Conservation (phyloP, 179 eudicot genomes). For the Sideroxylon spinosum region DNA sequence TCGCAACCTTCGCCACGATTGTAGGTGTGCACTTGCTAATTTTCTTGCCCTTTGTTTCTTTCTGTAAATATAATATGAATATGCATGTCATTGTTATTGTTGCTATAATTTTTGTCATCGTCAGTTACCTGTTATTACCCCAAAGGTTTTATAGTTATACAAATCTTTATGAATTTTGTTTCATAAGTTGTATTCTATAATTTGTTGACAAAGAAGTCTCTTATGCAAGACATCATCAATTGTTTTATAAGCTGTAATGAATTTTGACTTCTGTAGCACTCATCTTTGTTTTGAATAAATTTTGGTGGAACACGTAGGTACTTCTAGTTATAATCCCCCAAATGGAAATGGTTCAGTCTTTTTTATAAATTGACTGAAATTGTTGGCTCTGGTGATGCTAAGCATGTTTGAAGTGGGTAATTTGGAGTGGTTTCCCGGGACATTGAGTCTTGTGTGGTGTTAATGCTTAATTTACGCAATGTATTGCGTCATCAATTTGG, state of each 20-base stretch:
- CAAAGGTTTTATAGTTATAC: background rate
- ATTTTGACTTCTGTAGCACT: background rate
- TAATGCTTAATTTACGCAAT: background rate
- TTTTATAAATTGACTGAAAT: background rate
- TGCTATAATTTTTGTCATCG: background rate
- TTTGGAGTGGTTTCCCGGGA: background rate
- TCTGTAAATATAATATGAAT: background rate
- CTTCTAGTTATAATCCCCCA: background rate
- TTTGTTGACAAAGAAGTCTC: background rate
- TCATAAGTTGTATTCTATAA: background rate
- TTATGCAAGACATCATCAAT: background rate
- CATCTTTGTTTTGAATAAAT: background rate
- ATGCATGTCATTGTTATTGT: too few relatives aligned
- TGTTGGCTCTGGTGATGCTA: background rate
- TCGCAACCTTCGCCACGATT: conserved; percentile 85
- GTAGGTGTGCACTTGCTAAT: conserved; percentile 45
- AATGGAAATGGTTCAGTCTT: background rate
- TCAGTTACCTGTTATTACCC: background rate
- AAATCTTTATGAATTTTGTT: too few relatives aligned
- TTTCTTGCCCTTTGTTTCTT: background rate
- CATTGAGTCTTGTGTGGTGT: background rate
- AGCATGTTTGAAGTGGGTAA: background rate
- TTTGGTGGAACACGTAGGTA: background rate
- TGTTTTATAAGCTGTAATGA: background rate
- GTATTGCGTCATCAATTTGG: background rate